phyloP scores from a whole-genome alignment of 306 rosid genomes.

The Luffa acutangula region DNA sequence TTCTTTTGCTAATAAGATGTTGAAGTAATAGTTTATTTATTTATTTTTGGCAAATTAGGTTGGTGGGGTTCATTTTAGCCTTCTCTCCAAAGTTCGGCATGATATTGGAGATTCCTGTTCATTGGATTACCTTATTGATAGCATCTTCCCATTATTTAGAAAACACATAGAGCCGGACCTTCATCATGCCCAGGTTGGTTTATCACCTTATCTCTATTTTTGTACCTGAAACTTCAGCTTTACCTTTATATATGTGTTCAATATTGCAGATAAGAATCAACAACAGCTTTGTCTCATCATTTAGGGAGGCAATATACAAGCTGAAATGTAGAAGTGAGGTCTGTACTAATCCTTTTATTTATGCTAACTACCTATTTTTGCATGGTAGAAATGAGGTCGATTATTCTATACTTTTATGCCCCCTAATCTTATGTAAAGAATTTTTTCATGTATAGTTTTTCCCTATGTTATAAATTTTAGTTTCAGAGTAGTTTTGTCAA shows the following conservation, averaged over 20 bases:
- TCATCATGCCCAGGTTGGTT: conserved; percentile 97
- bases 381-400: neutral
- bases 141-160: conserved; percentile 95
- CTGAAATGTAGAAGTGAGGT: conserved; percentile 89
- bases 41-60: conserved; percentile 51
- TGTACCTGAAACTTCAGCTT: conserved; percentile 17
- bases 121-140: conserved; percentile 89
- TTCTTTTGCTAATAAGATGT: conserved; percentile 7
- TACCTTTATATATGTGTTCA: conserved; percentile 17
- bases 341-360: conserved; percentile 18
- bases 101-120: conserved; percentile 99
- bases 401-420: neutral
- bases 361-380: neutral
- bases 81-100: conserved; percentile 90
- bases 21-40: conserved; percentile 8
- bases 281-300: conserved; percentile 96
- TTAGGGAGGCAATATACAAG: conserved; percentile 98
- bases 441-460: neutral
- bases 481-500: neutral
- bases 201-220: conserved; percentile 28
- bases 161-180: conserved; percentile 98
- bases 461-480: neutral
- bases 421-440: neutral
- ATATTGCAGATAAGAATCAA: conserved; percentile 90
- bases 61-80: conserved; percentile 96